Evolutionary conservation across 495 filamentous ascomycete species (phyloP).

Genomic region (Xylaria acuta): DNA sequence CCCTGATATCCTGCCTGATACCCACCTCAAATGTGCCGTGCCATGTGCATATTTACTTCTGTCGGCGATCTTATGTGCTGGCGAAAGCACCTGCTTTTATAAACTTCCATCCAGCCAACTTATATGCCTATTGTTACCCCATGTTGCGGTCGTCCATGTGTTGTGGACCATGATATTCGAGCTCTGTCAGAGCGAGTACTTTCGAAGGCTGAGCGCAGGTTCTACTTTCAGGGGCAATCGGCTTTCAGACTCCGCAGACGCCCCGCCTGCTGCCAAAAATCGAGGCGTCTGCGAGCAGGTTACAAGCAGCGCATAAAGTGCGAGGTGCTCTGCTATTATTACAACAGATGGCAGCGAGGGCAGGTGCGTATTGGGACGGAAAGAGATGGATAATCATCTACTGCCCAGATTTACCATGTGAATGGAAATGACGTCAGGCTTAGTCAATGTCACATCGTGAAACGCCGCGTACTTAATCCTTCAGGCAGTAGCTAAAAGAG

Average conservation of each 20-base stretch:
- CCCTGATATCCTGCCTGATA: neutral
- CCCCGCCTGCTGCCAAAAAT: neutral
- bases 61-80: too few species aligned
- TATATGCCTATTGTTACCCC: too few species aligned
- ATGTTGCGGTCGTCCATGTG: neutral
- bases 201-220: neutral
- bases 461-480: neutral
- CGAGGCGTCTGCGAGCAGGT: conserved; percentile 9
- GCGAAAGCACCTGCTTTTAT: too few species aligned
- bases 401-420: neutral
- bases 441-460: conserved; percentile 19
- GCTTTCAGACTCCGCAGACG: neutral
- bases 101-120: too few species aligned
- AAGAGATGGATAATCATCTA: neutral
- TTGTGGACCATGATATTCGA: neutral
- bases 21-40: too few species aligned
- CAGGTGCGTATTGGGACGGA: too few species aligned
- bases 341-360: too few species aligned
- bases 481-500: neutral
- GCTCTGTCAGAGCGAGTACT: neutral
- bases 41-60: neutral
- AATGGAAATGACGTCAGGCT: conserved; percentile 21
- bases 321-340: conserved; percentile 19
- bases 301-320: neutral
- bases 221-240: too few species aligned